Base-by-base conservation (phyloP, 164 flowering plant species). In the Buxus sempervirens region DNA sequence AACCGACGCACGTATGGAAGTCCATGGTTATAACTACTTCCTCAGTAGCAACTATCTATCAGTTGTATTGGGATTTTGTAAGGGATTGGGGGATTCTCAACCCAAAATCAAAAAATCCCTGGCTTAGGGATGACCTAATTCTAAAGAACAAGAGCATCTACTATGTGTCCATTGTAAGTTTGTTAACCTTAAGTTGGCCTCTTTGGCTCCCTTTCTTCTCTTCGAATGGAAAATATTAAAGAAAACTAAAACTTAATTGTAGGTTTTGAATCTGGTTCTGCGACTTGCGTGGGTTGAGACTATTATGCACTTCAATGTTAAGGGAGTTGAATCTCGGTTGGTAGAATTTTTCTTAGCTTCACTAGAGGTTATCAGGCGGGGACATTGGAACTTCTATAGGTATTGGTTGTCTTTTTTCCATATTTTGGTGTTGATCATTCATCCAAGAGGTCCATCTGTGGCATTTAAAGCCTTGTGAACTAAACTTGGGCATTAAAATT, bases 361-460 rank as follows among this genome's bases (percentile, higher is more conserved):
- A 18, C 53, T 83, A 9, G 94, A 88, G 73, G 88, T 88, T 9
- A 86, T 86, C 24, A 78, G 93, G 1, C 78, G 93, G 24, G 93
- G 93, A 28, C 94, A 88, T 73, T 86, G 91, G 94, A 88, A 88
- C 56, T 88, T 81, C 51, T 88, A 88, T 80, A 86, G 90, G 93
- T 88, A 80, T 19, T 53, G 18, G 5, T 15, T 24, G 25, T 68
- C 59, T 45, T 15, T 27, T 26, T 68, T 54, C 19, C 14, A 21
- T 57, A 4, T 45, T 45, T 45, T 45, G 51, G 13, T 45, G 51
- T 45, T 45, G 5, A 41, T 41, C n/a, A n/a, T n/a, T n/a, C n/a
- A n/a, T n/a, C n/a, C n/a, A n/a, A n/a, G n/a, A n/a, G n/a, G n/a
- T n/a, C n/a, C n/a, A n/a, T n/a, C n/a, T n/a, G n/a, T n/a, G n/a